Conservation (phyloP, 1,139 yeast species). For the Yamadazyma diospyri region DNA sequence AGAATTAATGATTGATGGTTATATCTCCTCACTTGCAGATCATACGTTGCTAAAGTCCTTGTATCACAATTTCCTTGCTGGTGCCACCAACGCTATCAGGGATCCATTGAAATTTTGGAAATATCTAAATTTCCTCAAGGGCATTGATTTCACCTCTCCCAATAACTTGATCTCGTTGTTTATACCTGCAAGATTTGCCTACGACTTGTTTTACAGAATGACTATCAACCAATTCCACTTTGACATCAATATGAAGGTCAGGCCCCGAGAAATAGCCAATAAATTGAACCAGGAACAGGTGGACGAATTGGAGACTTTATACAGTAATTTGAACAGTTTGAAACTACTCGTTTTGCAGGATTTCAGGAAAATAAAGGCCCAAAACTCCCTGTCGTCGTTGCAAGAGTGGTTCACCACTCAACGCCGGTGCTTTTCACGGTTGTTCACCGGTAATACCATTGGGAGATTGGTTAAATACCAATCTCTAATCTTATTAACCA, state of each 20-base stretch:
- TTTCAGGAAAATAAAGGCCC: background rate
- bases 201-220: conserved; percentile 35
- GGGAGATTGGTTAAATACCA: conserved; percentile 14
- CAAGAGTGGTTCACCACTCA: background rate
- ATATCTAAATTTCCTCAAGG: conserved; percentile 17
- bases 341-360: background rate
- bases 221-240: conserved; percentile 47
- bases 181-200: conserved; percentile 36
- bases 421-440: background rate
- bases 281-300: conserved; percentile 23
- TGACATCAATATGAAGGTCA: conserved; percentile 24
- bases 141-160: conserved; percentile 29
- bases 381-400: background rate
- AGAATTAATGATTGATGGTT: conserved; percentile 36
- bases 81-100: conserved; percentile 9
- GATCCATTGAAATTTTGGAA: conserved; percentile 12
- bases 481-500: conserved; percentile 15
- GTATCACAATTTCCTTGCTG: conserved; percentile 10
- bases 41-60: conserved; percentile 27
- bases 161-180: conserved; percentile 32
- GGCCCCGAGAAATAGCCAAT: conserved; percentile 39
- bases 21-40: conserved; percentile 38
- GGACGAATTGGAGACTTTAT: conserved; percentile 25
- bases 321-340: conserved; percentile 14
- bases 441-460: conserved; percentile 8